Conservation (phyloP, 306 rosid species). For the Rubus idaeus region DNA sequence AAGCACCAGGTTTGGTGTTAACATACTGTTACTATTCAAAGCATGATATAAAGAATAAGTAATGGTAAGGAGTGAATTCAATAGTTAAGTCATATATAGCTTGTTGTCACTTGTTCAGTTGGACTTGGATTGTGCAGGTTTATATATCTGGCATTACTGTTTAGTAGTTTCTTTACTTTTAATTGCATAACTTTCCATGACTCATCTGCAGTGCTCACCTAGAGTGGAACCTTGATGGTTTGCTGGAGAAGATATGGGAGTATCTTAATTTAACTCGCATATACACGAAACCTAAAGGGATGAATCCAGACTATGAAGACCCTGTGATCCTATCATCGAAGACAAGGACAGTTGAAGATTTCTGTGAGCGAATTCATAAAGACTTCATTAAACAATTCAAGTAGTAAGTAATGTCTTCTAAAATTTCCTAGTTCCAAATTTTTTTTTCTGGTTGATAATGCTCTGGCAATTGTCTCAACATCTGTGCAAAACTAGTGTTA, state of each 20-base stretch:
- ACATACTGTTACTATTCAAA: not conserved
- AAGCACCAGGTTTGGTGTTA: not conserved
- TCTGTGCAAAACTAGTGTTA: not conserved
- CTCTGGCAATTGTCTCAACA: not conserved
- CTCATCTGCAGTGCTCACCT: constrained; percentile 77
- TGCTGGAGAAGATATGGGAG: constrained; percentile 93
- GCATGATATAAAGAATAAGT: not conserved
- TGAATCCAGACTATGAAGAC: constrained; percentile 99
- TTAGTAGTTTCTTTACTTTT: not conserved
- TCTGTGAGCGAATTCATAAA: constrained; percentile 86
- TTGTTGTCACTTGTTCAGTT: not conserved
- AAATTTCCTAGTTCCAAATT: constrained; percentile 10
- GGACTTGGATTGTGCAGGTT: not conserved
- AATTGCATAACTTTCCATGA: constrained; percentile 26
- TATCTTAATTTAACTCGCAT: constrained; percentile 88
- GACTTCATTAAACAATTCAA: constrained; percentile 94
- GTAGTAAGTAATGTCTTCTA: constrained; percentile 55
- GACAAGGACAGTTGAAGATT: constrained; percentile 86
- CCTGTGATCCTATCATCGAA: constrained; percentile 94
- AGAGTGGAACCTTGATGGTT: constrained; percentile 99
- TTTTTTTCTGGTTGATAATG: not conserved
- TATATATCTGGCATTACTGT: not conserved
- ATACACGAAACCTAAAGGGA: constrained; percentile 95
- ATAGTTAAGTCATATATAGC: not conserved
- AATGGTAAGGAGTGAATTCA: not conserved